phyloP scores from a whole-genome alignment of 768 basidiomycete species.

The Glaciozyma martinii region DNA sequence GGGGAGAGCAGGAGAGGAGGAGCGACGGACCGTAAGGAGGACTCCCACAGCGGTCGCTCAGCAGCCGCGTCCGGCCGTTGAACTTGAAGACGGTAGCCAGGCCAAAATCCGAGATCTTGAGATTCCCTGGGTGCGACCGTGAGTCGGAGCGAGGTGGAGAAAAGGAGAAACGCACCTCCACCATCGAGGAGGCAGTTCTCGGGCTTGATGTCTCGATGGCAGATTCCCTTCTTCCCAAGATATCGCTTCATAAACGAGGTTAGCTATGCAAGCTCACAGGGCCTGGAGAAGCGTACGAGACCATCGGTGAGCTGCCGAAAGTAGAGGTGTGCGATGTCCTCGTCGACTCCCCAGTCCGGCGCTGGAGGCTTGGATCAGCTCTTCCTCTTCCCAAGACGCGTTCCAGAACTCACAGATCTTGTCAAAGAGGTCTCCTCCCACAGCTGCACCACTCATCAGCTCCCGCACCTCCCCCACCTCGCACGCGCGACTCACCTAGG shows the following conservation, averaged over 20 bases:
- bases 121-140: slow-evolving; percentile 38
- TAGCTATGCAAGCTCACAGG: neutral
- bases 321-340: slow-evolving; percentile 81
- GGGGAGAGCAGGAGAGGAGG: neutral
- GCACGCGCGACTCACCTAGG: slow-evolving; percentile 40
- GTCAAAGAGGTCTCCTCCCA: slow-evolving; percentile 92
- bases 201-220: slow-evolving; percentile 93
- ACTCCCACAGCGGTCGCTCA: slow-evolving; percentile 82
- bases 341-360: slow-evolving; percentile 76
- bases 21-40: slow-evolving; percentile 55
- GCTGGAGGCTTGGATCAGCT: slow-evolving; percentile 45
- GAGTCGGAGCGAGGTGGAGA: neutral
- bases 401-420: slow-evolving; percentile 71
- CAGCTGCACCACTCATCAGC: slow-evolving; percentile 44
- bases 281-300: slow-evolving; percentile 49
- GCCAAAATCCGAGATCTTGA: slow-evolving; percentile 95
- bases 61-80: slow-evolving; percentile 66
- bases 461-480: neutral
- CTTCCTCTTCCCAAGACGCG: neutral
- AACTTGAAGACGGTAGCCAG: slow-evolving; percentile 81
- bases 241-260: slow-evolving; percentile 51
- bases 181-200: slow-evolving; percentile 85
- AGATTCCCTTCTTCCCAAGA: slow-evolving; percentile 80
- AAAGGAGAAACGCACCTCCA: slow-evolving; percentile 47
- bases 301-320: slow-evolving; percentile 78